A percentile compares a stretch with the other conserved stretches of the same genome.
Conservation (phyloP, 441 rosid genomes). For the Dalechampia spathulata region DNA sequence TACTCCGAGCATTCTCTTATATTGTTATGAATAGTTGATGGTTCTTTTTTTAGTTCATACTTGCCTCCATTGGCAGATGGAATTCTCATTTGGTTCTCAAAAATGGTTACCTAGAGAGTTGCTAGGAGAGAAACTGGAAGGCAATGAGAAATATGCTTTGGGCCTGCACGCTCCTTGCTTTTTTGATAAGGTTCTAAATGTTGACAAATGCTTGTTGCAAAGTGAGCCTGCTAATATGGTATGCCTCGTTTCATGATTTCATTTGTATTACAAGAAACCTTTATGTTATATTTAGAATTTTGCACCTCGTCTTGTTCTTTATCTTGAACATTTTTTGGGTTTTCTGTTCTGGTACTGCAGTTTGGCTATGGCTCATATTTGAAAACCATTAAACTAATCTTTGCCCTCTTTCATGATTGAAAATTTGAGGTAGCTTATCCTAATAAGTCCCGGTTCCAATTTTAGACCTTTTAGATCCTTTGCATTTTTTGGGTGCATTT, state of each 20-base stretch:
- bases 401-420: too few species aligned
- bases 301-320: background rate
- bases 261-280: background rate
- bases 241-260: conserved; percentile 22
- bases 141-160: conserved; percentile 46
- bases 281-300: background rate
- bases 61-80: conserved; percentile 52
- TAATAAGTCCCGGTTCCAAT: background rate
- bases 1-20: too few species aligned
- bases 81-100: conserved; percentile 77
- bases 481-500: background rate
- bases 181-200: conserved; percentile 78
- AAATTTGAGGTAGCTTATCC: background rate
- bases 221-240: conserved; percentile 83
- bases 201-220: conserved; percentile 74
- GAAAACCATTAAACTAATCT: too few species aligned
- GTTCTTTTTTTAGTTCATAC: conserved; percentile 14
- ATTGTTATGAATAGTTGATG: too few species aligned
- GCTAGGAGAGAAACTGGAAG: conserved; percentile 47
- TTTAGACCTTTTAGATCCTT: too few species aligned
- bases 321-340: background rate
- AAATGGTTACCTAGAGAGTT: conserved; percentile 69
- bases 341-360: background rate
- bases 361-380: too few species aligned
- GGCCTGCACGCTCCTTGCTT: conserved; percentile 91